A percentile compares a stretch with the other conserved stretches of the same genome.
Conservation (phyloP, 164 flowering plant species). For the Liriodendron chinense region DNA sequence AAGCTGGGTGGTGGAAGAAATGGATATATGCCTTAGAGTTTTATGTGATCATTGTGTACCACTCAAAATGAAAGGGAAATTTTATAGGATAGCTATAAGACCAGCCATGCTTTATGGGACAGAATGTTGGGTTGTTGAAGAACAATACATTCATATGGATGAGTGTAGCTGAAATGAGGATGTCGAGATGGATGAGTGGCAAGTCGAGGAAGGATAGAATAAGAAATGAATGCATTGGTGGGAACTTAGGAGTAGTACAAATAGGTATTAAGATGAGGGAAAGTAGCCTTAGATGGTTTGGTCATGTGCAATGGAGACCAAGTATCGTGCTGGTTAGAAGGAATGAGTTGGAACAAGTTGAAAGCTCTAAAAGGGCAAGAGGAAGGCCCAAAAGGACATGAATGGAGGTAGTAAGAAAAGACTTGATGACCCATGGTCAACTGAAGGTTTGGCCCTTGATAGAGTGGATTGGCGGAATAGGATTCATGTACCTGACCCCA, state of each 20-base stretch:
- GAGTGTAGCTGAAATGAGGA: neutral
- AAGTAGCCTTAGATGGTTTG: neutral
- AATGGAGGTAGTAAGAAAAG: neutral
- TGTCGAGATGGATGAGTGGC: neutral
- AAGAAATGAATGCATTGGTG: neutral
- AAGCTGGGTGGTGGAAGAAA: neutral
- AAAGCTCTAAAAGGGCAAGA: neutral
- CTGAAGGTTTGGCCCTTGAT: too few species aligned
- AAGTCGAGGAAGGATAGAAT: neutral
- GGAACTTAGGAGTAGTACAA: neutral
- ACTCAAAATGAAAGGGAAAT: neutral
- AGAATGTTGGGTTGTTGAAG: neutral
- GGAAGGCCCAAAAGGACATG: too few species aligned
- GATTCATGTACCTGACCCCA: too few species aligned
- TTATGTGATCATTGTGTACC: neutral
- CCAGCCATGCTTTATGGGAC: neutral
- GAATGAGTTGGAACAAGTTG: neutral
- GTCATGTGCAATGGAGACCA: neutral
- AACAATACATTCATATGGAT: neutral
- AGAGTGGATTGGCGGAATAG: too few species aligned
- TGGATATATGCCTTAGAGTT: neutral
- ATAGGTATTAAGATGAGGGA: neutral
- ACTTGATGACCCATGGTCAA: too few species aligned
- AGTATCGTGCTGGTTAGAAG: neutral
- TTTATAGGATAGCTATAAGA: neutral